Percentiles rank a stretch among this genome's conserved stretches.
Conservation (phyloP, 306 rosid species). For the Sesbania bispinosa region DNA sequence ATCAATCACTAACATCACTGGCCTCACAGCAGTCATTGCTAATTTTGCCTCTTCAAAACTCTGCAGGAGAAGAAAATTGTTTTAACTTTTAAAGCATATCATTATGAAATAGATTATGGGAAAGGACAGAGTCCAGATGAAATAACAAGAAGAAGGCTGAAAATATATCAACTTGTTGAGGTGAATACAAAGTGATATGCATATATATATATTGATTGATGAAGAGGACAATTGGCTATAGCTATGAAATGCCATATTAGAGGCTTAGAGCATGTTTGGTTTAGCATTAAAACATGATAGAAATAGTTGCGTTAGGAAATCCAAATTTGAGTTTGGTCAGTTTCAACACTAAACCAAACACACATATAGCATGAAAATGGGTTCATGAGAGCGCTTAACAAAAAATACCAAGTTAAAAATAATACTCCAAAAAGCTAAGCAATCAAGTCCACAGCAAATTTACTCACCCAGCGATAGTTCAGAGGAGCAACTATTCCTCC, state of each 20-base stretch:
- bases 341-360: too few species aligned
- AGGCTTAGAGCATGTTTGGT: too few species aligned
- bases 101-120: neutral
- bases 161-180: too few species aligned
- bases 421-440: neutral
- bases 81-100: conserved; percentile 5
- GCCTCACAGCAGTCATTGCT: conserved; percentile 64
- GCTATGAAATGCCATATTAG: neutral
- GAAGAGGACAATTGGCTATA: neutral
- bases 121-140: neutral
- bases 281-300: too few species aligned
- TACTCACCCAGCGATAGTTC: conserved; percentile 94
- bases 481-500: conserved; percentile 86
- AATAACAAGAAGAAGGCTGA: neutral
- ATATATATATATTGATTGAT: too few species aligned
- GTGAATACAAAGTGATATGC: too few species aligned
- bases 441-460: neutral
- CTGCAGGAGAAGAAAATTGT: conserved; percentile 32
- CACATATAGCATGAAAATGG: neutral
- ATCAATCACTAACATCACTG: conserved; percentile 69
- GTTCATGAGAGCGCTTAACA: too few species aligned
- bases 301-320: too few species aligned
- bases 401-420: neutral
- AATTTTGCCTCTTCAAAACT: conserved; percentile 66
- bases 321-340: too few species aligned